Evolutionary conservation across 2,329 filamentous ascomycete species (phyloP), one percentile per base, ranked within the genome.

Genomic region (Phialophora tarda): DNA sequence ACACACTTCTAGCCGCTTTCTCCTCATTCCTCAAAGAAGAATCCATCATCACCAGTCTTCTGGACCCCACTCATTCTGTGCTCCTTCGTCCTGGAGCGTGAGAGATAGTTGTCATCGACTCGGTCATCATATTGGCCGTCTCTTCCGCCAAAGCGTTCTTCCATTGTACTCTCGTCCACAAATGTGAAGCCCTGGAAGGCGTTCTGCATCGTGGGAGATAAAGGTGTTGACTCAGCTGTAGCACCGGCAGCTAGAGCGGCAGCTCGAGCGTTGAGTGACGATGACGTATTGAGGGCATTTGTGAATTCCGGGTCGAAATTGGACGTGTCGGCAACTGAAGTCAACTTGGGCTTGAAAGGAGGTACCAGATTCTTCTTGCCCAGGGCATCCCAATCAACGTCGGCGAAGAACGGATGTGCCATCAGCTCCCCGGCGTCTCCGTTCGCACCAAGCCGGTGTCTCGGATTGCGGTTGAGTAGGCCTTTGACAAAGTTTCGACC

Each of bases 291-390:
- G 64, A 98, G 82, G 5, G 95, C 95, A 71, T 95, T 97, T 60
- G 95, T 99, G 78, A 99, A 99, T 77, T 98, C 95, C 0, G 95
- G 95, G 74, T 99, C 95, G 75, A 99, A 99, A 80, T 99, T 98
- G 53, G 93, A 97, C 0, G 96, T 96, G 73, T 99, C 95, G 2
- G 93, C 92, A 78, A 97, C 93, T 14, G 91, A 95, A 84, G 96
- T 96, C 76, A 99, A 85, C 80, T 96, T 96, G 7, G 95, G 95
- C 83, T 97, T 98, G 84, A 99, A 99, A 0, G 95, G 95, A 7
- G 95, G 95, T 11, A 93, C 92, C 69, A 97, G 92, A 65, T 95
- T 87, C 84, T 98, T 98, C 84, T 91, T 93, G 59, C 88, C 84
- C 44, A 99, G 84, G 11, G 91, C 89, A 23, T 90, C 88, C 95